Conservation (phyloP, 441 rosid species). For the Sinapis alba region DNA sequence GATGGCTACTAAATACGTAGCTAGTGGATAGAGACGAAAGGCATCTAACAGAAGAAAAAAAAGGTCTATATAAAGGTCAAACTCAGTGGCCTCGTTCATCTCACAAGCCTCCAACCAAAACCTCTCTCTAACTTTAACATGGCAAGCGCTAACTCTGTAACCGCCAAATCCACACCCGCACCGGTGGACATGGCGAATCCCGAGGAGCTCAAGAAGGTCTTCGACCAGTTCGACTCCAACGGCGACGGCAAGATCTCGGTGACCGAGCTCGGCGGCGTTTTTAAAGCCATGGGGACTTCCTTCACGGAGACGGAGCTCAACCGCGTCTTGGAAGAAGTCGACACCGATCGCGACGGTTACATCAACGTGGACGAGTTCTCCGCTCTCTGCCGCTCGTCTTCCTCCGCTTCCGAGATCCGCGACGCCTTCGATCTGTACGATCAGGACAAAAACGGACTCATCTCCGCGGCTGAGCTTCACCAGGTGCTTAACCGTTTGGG, state of each 20-base stretch:
- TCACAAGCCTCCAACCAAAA: not conserved
- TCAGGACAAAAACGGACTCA: constrained; percentile 62
- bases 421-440: constrained; percentile 70
- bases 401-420: constrained; percentile 52
- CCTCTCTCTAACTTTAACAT: not conserved
- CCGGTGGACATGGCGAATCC: constrained; percentile 43
- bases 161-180: constrained; percentile 31
- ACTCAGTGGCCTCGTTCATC: not conserved
- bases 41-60: not conserved
- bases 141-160: constrained; percentile 25
- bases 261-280: constrained; percentile 49
- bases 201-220: constrained; percentile 59
- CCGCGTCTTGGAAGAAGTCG: constrained; percentile 57
- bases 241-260: constrained; percentile 69
- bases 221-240: constrained; percentile 63
- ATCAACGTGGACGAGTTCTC: constrained; percentile 55
- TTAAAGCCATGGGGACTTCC: constrained; percentile 49
- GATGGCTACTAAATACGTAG: not conserved
- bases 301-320: constrained; percentile 47
- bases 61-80: constrained; percentile 25
- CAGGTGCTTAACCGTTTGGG: constrained; percentile 50
- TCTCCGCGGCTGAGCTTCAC: constrained; percentile 59
- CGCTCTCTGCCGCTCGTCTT: constrained; percentile 43
- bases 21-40: not conserved
- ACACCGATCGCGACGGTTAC: constrained; percentile 58